phyloP scores from a whole-genome alignment of 257 asterid species.

The Fraxinus anomala region DNA sequence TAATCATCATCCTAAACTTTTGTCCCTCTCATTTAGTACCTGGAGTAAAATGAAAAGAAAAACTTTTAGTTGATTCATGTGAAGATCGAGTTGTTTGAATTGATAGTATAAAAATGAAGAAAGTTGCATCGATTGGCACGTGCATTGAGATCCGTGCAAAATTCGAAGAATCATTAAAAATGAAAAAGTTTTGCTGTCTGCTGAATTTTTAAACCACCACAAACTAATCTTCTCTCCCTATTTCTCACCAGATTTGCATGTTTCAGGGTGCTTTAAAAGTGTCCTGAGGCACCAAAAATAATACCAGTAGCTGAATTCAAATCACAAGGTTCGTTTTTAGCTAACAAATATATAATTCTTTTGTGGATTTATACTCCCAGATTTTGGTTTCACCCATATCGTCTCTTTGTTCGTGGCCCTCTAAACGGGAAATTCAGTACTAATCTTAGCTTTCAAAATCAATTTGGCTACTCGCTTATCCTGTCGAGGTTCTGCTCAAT shows the following conservation, averaged over 20 bases:
- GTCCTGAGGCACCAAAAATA: too few relatives aligned
- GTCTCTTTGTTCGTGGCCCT: too few relatives aligned
- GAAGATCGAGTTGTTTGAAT: background rate
- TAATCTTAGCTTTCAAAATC: background rate
- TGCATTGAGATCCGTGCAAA: slow-evolving; percentile 33
- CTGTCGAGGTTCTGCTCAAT: background rate
- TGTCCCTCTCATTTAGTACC: background rate
- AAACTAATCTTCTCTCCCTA: background rate
- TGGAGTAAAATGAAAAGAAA: background rate
- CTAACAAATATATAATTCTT: too few relatives aligned
- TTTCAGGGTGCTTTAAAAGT: background rate
- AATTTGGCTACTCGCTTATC: background rate
- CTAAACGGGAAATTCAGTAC: background rate
- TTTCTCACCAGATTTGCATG: background rate
- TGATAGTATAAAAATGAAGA: background rate
- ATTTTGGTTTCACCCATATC: background rate
- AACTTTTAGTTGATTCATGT: background rate
- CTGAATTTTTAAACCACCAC: background rate
- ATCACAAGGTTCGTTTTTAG: background rate
- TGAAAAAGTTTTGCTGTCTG: background rate
- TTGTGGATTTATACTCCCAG: background rate
- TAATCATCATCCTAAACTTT: too few relatives aligned
- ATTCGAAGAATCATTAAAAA: slow-evolving; percentile 9
- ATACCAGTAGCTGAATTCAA: background rate
- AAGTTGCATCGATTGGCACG: background rate